Evolutionary conservation across 768 basidiomycete species (phyloP).

Genomic region (Russula compacta): DNA sequence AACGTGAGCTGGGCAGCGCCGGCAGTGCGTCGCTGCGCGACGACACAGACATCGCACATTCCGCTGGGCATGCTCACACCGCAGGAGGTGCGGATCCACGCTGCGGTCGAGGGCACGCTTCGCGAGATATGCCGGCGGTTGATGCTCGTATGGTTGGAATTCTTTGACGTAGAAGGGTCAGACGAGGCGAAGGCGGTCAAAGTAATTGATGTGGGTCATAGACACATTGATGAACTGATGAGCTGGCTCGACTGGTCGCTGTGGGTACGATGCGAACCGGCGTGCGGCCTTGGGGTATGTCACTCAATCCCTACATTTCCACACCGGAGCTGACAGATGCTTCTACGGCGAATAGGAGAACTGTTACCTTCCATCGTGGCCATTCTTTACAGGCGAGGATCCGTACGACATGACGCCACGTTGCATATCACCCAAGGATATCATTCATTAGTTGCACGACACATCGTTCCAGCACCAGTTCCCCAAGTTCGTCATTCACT

Average conservation of each 20-base stretch:
- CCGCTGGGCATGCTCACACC: slow-evolving; percentile 10
- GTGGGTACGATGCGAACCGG: slow-evolving; percentile 18
- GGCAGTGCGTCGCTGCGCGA: slow-evolving; percentile 14
- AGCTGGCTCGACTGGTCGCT: slow-evolving; percentile 21
- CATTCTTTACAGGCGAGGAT: slow-evolving; percentile 3
- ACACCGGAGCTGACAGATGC: background rate
- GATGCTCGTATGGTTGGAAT: slow-evolving; percentile 13
- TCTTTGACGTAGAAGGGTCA: slow-evolving; percentile 18
- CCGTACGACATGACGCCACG: slow-evolving; percentile 16
- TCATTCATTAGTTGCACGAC: background rate
- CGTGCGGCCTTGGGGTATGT: slow-evolving; percentile 17
- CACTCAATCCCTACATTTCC: too few species aligned
- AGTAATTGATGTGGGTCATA: background rate
- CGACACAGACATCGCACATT: slow-evolving; percentile 13
- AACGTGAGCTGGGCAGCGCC: slow-evolving; percentile 14
- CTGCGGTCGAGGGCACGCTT: slow-evolving; percentile 14
- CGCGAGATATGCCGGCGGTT: slow-evolving; percentile 20
- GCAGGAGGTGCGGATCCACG: slow-evolving; percentile 14
- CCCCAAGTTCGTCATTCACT: too few species aligned
- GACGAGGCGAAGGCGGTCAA: background rate
- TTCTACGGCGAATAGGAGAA: background rate
- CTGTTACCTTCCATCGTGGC: slow-evolving; percentile 20
- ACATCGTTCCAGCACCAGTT: too few species aligned
- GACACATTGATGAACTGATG: slow-evolving; percentile 16
- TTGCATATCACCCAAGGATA: background rate